Evolutionary conservation across 2,329 filamentous ascomycete species (phyloP).

Genomic region (Hypoxylon rubiginosum): DNA sequence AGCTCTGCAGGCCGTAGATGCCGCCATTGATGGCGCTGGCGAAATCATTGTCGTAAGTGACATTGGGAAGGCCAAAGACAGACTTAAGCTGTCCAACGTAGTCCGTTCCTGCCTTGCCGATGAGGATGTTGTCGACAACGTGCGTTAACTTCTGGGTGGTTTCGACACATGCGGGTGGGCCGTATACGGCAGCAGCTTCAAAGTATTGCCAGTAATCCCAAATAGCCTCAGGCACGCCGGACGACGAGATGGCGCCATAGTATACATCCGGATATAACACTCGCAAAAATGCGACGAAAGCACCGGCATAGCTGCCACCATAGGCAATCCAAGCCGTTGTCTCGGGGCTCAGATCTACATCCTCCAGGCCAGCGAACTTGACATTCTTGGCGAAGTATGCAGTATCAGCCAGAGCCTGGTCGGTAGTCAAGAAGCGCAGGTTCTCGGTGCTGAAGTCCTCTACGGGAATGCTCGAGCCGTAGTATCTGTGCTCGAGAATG

Average conservation of each 20-base stretch:
- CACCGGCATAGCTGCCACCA: constrained; percentile 86
- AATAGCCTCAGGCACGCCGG: constrained; percentile 82
- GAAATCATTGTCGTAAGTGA: constrained; percentile 64
- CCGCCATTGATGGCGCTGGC: constrained; percentile 58
- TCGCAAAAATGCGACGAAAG: constrained; percentile 81
- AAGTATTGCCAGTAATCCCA: constrained; percentile 79
- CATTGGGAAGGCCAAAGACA: constrained; percentile 61
- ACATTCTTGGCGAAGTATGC: constrained; percentile 84
- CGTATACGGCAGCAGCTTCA: constrained; percentile 64
- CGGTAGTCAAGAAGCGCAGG: constrained; percentile 84
- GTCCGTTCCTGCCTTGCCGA: constrained; percentile 54
- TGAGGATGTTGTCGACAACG: constrained; percentile 65
- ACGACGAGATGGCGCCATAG: constrained; percentile 84
- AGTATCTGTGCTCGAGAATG: constrained; percentile 89
- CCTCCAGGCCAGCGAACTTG: constrained; percentile 76
- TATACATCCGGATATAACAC: constrained; percentile 83
- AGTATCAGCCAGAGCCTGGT: constrained; percentile 84
- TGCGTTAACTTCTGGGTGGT: constrained; percentile 70
- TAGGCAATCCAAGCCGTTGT: constrained; percentile 82
- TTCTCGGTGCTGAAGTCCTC: constrained; percentile 75
- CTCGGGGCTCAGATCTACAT: constrained; percentile 74
- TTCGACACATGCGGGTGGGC: constrained; percentile 72
- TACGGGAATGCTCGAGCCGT: constrained; percentile 80
- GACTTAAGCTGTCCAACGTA: constrained; percentile 60
- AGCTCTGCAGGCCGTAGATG: constrained; percentile 60